Conservation (phyloP, 1,139 yeast genomes). For the Kodamaea fungicola region DNA sequence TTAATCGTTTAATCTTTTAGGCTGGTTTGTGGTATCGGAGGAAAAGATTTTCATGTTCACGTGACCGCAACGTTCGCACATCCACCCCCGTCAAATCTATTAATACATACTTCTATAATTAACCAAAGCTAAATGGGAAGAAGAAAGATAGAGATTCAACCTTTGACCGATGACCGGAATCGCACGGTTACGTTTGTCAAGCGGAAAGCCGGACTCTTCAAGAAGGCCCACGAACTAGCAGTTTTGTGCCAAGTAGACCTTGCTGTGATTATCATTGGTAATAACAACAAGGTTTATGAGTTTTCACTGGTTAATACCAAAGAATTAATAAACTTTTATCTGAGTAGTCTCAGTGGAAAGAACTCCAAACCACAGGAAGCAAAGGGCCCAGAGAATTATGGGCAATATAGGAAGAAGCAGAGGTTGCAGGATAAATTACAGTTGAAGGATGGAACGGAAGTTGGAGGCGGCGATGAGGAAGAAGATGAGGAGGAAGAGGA, state of each 20-base stretch:
- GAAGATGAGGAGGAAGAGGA: constrained; percentile 7
- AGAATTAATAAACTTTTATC: constrained; percentile 57
- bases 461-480: constrained; percentile 2
- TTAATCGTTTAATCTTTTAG: no score
- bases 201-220: constrained; percentile 91
- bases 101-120: constrained; percentile 1
- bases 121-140: constrained; percentile 66
- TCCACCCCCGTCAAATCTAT: constrained; percentile 1
- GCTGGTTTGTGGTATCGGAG: no score
- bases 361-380: constrained; percentile 46
- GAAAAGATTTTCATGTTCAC: no score
- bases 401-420: constrained; percentile 38
- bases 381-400: constrained; percentile 60
- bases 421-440: constrained; percentile 7
- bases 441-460: constrained; percentile 14
- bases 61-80: no score
- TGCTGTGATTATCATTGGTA: constrained; percentile 87
- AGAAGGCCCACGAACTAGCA: constrained; percentile 92
- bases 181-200: constrained; percentile 87
- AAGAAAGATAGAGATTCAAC: constrained; percentile 91
- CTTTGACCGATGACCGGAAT: constrained; percentile 86
- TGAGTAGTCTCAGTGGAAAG: constrained; percentile 13
- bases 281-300: constrained; percentile 76
- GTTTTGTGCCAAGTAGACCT: constrained; percentile 90
- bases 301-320: constrained; percentile 70